phyloP scores from a whole-genome alignment of 495 filamentous ascomycete species.

The Aspergillus leporis region DNA sequence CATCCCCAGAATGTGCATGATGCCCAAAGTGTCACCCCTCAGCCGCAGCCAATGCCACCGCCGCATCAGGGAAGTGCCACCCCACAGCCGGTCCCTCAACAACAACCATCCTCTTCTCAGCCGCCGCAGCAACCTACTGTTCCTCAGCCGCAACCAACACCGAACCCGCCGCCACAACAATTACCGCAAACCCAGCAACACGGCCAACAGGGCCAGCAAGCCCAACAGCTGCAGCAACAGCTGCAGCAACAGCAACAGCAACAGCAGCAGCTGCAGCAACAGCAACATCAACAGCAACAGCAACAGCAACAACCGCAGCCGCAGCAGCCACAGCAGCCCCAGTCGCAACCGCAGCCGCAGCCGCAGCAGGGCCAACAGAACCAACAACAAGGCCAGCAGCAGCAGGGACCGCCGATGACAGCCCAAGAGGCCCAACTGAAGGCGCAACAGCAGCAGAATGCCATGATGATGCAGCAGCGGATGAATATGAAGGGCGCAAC shows the following conservation, averaged over 20 bases:
- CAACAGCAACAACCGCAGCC: constrained; percentile 28
- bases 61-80: constrained; percentile 46
- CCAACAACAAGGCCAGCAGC: constrained; percentile 43
- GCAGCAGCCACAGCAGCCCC: constrained; percentile 31
- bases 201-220: constrained; percentile 28
- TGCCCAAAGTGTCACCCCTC: constrained; percentile 49
- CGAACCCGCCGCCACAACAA: constrained; percentile 48
- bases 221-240: constrained; percentile 29
- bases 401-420: constrained; percentile 41
- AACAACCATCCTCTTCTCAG: constrained; percentile 38
- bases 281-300: constrained; percentile 41
- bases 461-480: constrained; percentile 52
- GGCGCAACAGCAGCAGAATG: constrained; percentile 44
- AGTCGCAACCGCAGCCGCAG: constrained; percentile 34
- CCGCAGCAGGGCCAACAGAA: constrained; percentile 17
- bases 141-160: constrained; percentile 48
- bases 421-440: constrained; percentile 46
- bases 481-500: constrained; percentile 56
- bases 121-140: constrained; percentile 44
- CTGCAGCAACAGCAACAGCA: constrained; percentile 40
- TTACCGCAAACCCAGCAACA: constrained; percentile 47
- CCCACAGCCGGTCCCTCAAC: constrained; percentile 51
- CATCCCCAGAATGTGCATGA: constrained; percentile 50
- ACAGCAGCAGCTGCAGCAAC: constrained; percentile 40
- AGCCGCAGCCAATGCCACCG: constrained; percentile 54